Base-by-base conservation (phyloP, 345 rosid species). In the Boechera retrofracta region DNA sequence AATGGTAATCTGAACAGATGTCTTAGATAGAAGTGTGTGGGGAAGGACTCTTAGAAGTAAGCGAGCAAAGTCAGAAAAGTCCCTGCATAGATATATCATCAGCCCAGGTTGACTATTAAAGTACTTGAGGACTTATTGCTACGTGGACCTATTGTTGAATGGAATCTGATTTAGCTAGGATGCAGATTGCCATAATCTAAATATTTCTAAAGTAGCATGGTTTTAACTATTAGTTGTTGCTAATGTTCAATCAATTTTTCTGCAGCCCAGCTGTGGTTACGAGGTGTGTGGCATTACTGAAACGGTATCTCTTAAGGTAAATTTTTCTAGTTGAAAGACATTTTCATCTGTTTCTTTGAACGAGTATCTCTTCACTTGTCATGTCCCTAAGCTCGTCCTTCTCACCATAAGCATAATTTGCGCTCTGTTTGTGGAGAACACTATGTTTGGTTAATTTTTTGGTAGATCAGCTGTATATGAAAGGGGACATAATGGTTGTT, bases 231-330 rank as follows among this genome's bases (percentile, higher is more conserved):
- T 32, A 42, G 64, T 74, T 71, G 54, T 77, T 74, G 48, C 79
- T 83, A 62, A 83, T 76, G 76, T 66, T 21, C 49, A 79, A 54
- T 80, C 68, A 59, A 66, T 74, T 72, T 21, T 79, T 64, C 74
- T 72, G 79, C 98, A 95, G 99, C 80, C 99, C 99, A 42, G 97
- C 96, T 51, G 97, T 93, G 58, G 98, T 95, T 74, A 92, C 91
- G 61, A 91, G 96, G 79, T 95, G 99, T 69, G 97, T 95, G 86
- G 86, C 93, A 63, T 87, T 92, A 80, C 80, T 95, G 83, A 95
- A 95, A 85, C 89, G 97, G 11, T 85, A 89, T 82, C 91, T 95
- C 75, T 77, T 95, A 80, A 82, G 94, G 99, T 91, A 86, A 60
- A 84, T 16, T 67, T 60, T 71, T 74, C 62, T 72, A 70, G 24